phyloP scores from a whole-genome alignment of 2,329 filamentous ascomycete species.

The Orbilia oligospora region DNA sequence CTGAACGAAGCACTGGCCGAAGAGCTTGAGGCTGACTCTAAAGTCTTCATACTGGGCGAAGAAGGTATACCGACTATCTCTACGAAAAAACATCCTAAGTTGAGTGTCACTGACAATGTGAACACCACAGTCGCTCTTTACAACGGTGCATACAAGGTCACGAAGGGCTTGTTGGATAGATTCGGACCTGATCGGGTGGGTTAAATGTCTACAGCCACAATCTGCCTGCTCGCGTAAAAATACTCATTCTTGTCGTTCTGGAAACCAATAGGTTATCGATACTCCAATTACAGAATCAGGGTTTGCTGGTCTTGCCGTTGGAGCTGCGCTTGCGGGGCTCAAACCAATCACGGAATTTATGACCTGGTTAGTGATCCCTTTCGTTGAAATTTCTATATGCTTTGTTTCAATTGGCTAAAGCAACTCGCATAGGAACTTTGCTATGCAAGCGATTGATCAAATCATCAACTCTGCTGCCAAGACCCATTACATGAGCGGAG shows the following conservation, averaged over 20 bases:
- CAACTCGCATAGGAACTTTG: slow-evolving; percentile 79
- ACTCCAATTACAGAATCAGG: slow-evolving; percentile 98
- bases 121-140: slow-evolving; percentile 67
- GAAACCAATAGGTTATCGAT: slow-evolving; percentile 79
- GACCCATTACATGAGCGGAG: slow-evolving; percentile 99
- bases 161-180: slow-evolving; percentile 94
- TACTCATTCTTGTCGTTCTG: background rate
- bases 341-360: slow-evolving; percentile 97
- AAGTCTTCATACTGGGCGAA: slow-evolving; percentile 96
- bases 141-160: slow-evolving; percentile 99
- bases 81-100: background rate
- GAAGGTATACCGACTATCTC: slow-evolving; percentile 76
- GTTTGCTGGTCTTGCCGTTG: slow-evolving; percentile 92
- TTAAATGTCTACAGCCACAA: background rate
- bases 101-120: background rate
- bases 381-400: background rate
- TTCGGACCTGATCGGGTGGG: slow-evolving; percentile 87
- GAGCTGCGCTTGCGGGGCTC: slow-evolving; percentile 92
- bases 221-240: background rate
- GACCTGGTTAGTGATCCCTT: slow-evolving; percentile 77
- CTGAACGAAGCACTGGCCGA: slow-evolving; percentile 98
- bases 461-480: slow-evolving; percentile 99
- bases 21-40: slow-evolving; percentile 93
- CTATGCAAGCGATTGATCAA: slow-evolving; percentile 99
- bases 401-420: background rate